phyloP scores from a whole-genome alignment of 139 green algal species.

The Closterium sp. region DNA sequence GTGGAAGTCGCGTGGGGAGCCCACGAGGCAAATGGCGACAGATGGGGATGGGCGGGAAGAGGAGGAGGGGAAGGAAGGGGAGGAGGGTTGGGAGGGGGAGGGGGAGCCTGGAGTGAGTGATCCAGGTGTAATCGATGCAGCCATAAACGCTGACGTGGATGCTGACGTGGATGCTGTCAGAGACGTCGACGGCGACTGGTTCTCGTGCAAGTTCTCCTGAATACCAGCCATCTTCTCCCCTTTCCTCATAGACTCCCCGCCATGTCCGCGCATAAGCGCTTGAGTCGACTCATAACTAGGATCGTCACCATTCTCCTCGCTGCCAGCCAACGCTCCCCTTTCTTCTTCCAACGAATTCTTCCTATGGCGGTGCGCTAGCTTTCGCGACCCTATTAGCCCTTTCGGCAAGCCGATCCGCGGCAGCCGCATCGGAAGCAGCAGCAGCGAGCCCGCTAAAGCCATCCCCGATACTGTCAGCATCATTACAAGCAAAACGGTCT shows the following conservation, averaged over 20 bases:
- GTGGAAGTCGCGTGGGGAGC: slow-evolving; percentile 32
- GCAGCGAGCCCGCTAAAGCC: not conserved
- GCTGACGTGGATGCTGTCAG: not conserved
- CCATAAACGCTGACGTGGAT: too few relatives aligned
- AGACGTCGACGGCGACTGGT: not conserved
- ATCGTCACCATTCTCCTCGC: too few relatives aligned
- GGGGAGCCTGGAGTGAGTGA: too few relatives aligned
- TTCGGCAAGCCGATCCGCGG: not conserved
- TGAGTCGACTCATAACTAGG: too few relatives aligned
- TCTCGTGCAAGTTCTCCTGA: not conserved
- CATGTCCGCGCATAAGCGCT: too few relatives aligned
- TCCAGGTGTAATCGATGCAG: too few relatives aligned
- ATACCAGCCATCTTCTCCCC: not conserved
- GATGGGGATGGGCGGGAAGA: not conserved
- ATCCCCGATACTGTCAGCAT: not conserved
- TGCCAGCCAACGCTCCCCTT: too few relatives aligned
- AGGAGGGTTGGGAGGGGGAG: too few relatives aligned
- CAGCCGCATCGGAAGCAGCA: not conserved
- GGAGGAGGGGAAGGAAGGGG: not conserved
- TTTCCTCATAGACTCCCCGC: not conserved
- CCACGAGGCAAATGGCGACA: slow-evolving; percentile 33
- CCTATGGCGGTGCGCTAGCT: not conserved
- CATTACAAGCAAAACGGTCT: not conserved
- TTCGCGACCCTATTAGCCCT: not conserved
- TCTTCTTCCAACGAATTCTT: too few relatives aligned